Base-by-base conservation (phyloP, 2,329 filamentous ascomycete species). In the Fusarium nematophilum region DNA sequence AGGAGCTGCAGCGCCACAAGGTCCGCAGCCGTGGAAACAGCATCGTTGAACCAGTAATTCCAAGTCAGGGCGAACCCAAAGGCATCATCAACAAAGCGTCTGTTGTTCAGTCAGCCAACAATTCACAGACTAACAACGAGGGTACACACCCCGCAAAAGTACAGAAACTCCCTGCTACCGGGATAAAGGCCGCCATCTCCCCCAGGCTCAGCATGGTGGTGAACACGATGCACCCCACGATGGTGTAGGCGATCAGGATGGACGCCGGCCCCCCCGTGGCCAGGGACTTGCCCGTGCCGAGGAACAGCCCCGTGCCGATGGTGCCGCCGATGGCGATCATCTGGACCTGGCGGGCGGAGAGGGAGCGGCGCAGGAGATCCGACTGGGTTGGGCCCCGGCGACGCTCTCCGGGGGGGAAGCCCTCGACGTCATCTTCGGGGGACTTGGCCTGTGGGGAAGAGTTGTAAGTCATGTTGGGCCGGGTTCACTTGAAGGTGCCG, bases 41-140 rank as follows among this genome's bases (percentile, higher is more conserved):
- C 86, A 72, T 89, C 85, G 68, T 89, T 88, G 65, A 88, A 87
- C 86, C 86, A 89, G 70, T 85, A 85, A 62, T 85, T 86, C 83
- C 82, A 85, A 0, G 82, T 84, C 25, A 84, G 69, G 3, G 82
- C 81, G 57, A 84, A 84, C 1, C 82, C 82, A 59, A 83, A 79
- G 1, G 81, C 78, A 63, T 83, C 81, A 62, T 85, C 82, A 9
- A 84, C 78, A 53, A 81, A 84, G 39, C 82, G 78, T 8, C 67
- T 70, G 7, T 6, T 3, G 1, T 48, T 4, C 5, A 1, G 10
- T 63, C 44, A 65, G 48, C 10, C 6, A 10, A 9, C 6, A 2
- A 18, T 36, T 21, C n/a, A 27, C n/a, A n/a, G 78, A 61, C 83
- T 85, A 73, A 83, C 83, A 63, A 86, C 79, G 27, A 83, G 72